phyloP scores from a whole-genome alignment of 306 rosid genomes.

The Luffa aegyptiaca region DNA sequence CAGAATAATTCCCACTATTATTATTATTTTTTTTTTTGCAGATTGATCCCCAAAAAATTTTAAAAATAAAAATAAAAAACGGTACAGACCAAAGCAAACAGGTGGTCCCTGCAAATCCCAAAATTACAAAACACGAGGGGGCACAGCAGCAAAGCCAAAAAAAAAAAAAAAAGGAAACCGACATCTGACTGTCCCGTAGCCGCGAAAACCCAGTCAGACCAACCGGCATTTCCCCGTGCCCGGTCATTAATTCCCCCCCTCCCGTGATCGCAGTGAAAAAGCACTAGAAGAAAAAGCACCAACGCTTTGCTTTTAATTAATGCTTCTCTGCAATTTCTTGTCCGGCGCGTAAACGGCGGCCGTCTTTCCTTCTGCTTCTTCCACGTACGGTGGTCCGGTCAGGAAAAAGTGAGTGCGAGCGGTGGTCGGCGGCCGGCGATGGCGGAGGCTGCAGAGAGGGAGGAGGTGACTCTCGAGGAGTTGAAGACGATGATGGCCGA shows the following conservation, averaged over 20 bases:
- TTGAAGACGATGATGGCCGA: conserved; percentile 15
- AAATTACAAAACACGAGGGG: neutral
- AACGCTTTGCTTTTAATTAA: neutral
- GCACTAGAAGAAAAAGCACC: neutral
- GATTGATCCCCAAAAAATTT: neutral
- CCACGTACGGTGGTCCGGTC: neutral
- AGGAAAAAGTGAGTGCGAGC: neutral
- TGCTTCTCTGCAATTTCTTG: neutral
- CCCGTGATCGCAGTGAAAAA: neutral
- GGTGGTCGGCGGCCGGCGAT: neutral
- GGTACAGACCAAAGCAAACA: neutral
- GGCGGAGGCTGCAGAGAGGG: neutral
- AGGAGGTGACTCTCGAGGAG: conserved; percentile 3
- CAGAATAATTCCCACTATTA: neutral
- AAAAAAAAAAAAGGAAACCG: neutral
- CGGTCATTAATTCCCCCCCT: neutral
- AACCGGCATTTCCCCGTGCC: conserved; percentile 5
- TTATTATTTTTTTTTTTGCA: neutral
- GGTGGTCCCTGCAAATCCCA: conserved; percentile 6
- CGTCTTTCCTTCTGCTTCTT: neutral
- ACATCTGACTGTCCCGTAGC: neutral
- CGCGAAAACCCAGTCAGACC: neutral
- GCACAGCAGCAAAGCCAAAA: neutral
- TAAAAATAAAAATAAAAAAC: neutral
- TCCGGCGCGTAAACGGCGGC: neutral